Base-by-base conservation (phyloP, 257 asterid genomes). In the Nicotiana otophora region DNA sequence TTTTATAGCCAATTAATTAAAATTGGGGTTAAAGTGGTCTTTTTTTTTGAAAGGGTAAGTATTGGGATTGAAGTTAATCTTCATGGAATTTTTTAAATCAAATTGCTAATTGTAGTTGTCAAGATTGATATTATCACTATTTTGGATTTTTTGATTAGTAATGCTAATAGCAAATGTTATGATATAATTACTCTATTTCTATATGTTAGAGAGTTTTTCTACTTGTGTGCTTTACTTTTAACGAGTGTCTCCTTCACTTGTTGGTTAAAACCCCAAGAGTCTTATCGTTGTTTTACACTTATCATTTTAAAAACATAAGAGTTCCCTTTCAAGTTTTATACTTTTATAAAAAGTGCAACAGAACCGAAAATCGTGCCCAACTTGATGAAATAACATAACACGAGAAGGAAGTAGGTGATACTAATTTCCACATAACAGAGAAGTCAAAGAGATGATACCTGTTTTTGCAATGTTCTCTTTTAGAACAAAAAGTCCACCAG, bases 391-490 rank as follows among this genome's bases (percentile, higher is more conserved):
- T 58, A 58, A 58, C 64, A 58, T 58, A 12, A 72, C 39, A 23
- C 31, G 33, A 23, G 33, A 23, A 61, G 33, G 67, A 61, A 70
- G 36, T 72, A 46, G 60, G 61, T 72, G 83, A 70, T 39, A 70
- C 28, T 42, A 42, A 70, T 70, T 10, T 46, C 17, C 53, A 63
- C 3, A 63, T 28, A 15, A 17, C 53, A 65, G 46, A 53, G 65
- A 2, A 78, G 60, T 31, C 76, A 77, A 20, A 66, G 84, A 74
- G 84, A 65, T 36, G 80, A 77, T 93, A 95, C 99, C 99, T 76
- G 83, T 82, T 89, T 87, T 92, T 5, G 99, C 98, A 78, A 94
- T 90, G 82, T 96, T 96, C 88, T 96, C 99, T 91, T 96, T 96
- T 87, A 96, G 74, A 83, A 96, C 85, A 81, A 96, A 91, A 81